These are phyloP conservation scores for Rhodofomes roseus DNA, from an alignment of 1,284 basidiomycete genomes.

Conservation along the genomic window DNA sequence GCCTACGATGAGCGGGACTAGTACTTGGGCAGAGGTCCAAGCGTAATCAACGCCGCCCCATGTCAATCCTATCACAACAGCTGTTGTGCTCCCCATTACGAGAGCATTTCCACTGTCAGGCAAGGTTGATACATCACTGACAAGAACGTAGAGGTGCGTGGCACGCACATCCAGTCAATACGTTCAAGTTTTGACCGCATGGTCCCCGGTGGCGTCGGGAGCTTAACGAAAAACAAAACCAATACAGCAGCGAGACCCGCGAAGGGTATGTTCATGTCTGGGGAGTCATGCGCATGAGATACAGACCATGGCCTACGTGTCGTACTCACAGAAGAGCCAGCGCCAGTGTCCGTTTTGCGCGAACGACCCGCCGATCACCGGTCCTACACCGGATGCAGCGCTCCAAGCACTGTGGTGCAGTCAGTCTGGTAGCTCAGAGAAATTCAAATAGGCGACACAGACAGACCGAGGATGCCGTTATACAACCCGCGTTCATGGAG, in stretches of 20 bases:
- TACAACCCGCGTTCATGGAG: constrained; percentile 13
- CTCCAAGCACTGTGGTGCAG: constrained; percentile 7
- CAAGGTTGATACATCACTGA: background rate
- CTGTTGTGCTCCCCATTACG: constrained; percentile 15
- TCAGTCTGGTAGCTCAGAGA: background rate
- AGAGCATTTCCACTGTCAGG: constrained; percentile 19
- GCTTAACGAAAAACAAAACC: constrained; percentile 16
- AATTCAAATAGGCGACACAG: background rate
- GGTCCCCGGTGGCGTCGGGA: constrained; percentile 24
- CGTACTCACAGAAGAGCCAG: constrained; percentile 20
- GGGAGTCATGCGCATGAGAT: background rate
- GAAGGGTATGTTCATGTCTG: constrained; percentile 18
- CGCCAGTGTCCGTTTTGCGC: constrained; percentile 17
- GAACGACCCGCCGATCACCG: constrained; percentile 14
- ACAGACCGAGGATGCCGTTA: constrained; percentile 5
- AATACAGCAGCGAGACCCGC: constrained; percentile 12
- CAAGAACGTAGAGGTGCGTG: background rate
- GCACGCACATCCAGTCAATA: constrained; percentile 34
- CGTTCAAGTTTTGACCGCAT: constrained; percentile 24
- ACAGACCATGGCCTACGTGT: too few relatives aligned
- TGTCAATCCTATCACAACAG: constrained; percentile 15
- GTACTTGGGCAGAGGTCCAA: constrained; percentile 15
- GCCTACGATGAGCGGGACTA: constrained; percentile 20
- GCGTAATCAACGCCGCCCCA: constrained; percentile 19
- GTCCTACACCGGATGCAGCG: constrained; percentile 9